phyloP scores from a whole-genome alignment of 208 protist genomes.

The Trypanosoma melophagium region DNA sequence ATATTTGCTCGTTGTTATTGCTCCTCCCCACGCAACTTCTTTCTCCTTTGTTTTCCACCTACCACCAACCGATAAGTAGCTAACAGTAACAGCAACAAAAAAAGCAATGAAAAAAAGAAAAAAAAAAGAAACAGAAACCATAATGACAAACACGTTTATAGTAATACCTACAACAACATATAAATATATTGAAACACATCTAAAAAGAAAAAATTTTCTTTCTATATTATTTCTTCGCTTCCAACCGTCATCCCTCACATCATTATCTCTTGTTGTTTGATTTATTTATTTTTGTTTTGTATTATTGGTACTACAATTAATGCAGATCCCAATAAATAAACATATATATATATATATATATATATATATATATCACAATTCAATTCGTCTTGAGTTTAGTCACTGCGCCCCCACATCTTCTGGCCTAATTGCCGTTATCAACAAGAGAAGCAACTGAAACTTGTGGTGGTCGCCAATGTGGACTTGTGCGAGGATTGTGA shows the following conservation, averaged over 20 bases:
- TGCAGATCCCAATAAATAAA: no score
- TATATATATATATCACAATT: background rate
- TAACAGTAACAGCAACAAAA: background rate
- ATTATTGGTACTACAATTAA: background rate
- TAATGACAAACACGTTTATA: no score
- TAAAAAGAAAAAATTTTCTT: background rate
- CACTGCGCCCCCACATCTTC: background rate
- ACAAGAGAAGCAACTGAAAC: conserved; percentile 43
- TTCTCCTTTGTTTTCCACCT: background rate
- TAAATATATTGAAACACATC: background rate
- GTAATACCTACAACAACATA: background rate
- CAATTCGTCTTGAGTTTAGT: background rate
- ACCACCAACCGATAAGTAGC: background rate
- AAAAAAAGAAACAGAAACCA: background rate
- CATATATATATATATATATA: background rate
- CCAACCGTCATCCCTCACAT: background rate
- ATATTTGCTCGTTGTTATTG: background rate
- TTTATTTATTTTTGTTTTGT: background rate
- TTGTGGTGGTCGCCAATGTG: conserved; percentile 65
- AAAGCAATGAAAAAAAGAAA: conserved; percentile 4
- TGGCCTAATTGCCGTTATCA: background rate
- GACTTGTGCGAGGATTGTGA: conserved; percentile 77
- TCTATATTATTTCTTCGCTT: background rate
- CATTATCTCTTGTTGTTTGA: background rate
- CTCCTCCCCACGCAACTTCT: no score